Base-by-base conservation (phyloP, 1,139 yeast species). In the Hansenula sp. region DNA sequence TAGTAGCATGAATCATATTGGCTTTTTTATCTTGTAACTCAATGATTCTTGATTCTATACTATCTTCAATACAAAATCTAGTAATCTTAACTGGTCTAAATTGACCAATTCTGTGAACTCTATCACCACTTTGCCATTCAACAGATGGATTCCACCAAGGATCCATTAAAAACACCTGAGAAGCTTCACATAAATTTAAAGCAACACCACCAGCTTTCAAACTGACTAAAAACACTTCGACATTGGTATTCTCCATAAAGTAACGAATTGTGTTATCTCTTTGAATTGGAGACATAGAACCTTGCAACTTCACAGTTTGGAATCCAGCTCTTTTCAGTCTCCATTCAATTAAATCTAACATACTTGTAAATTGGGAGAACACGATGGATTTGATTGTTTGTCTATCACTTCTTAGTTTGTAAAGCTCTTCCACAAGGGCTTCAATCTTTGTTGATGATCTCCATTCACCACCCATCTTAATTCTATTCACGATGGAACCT, bases 141-240 rank as follows among this genome's bases (percentile, higher is more conserved):
- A 90, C 95, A 56, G 96, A 85, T 1, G 98, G 98, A 60, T 93
- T 93, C 98, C 98, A 93, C 98, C 99, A 93, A 25, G 98, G 98
- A 58, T 93, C 99, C 72, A 93, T 74, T 41, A 93, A 74, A 55
- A 93, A 93, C 34, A 93, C 98, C 55, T 91, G 97, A 1, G 96
- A 89, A 0, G 99, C 99, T 61, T 94, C 99, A 58, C 97, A 91
- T 54, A 93, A 72, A 62, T 93, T 93, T 53, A 93, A 74, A 0
- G 99, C 99, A 32, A 93, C 99, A 66, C 99, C 99, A 53, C 99
- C 99, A 0, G 99, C 99, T 60, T 93, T 93, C 55, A 94, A 74
- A 27, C 97, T 90, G 8, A 93, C 99, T 47, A 93, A 67, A 60
- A 93, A 93, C 10, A 93, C 96, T 63, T 93, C 98, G 27, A 93